Conservation (phyloP, 2,329 filamentous ascomycete species). For the Fusarium liriodendri region DNA sequence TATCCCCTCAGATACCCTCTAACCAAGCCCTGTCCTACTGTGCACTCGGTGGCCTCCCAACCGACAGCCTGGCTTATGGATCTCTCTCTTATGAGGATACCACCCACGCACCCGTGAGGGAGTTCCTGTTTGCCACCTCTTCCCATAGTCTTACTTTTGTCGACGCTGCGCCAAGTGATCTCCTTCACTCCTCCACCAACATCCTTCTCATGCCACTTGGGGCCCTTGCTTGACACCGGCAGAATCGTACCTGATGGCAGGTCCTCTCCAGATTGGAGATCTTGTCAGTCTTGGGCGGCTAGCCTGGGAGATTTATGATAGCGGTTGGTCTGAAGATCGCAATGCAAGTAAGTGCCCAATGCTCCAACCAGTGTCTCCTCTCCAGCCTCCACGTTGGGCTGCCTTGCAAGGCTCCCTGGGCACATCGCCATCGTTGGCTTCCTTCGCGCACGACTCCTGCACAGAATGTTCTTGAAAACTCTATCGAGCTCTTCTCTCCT, state of each 20-base stretch:
- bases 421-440: not conserved
- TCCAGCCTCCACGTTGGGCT: conserved; percentile 11
- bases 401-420: conserved; percentile 32
- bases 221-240: not conserved
- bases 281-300: conserved; percentile 46
- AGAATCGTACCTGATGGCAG: conserved; percentile 37
- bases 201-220: not conserved
- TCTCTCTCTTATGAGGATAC: conserved; percentile 18
- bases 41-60: conserved; percentile 8
- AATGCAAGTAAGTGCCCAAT: conserved; percentile 47
- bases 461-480: not conserved
- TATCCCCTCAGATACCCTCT: conserved; percentile 5
- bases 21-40: not conserved
- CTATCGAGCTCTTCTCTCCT: not conserved
- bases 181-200: not conserved
- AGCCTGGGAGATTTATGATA: conserved; percentile 49
- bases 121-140: conserved; percentile 4
- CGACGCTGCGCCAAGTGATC: conserved; percentile 5
- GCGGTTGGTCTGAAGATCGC: conserved; percentile 47
- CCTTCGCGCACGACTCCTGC: conserved; percentile 2
- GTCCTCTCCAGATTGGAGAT: conserved; percentile 45
- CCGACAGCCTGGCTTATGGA: conserved; percentile 2
- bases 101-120: conserved; percentile 1
- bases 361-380: not conserved
- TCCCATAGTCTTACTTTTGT: conserved; percentile 4